Conservation (phyloP, 768 basidiomycete genomes). For the Cystobasidium onofrii region DNA sequence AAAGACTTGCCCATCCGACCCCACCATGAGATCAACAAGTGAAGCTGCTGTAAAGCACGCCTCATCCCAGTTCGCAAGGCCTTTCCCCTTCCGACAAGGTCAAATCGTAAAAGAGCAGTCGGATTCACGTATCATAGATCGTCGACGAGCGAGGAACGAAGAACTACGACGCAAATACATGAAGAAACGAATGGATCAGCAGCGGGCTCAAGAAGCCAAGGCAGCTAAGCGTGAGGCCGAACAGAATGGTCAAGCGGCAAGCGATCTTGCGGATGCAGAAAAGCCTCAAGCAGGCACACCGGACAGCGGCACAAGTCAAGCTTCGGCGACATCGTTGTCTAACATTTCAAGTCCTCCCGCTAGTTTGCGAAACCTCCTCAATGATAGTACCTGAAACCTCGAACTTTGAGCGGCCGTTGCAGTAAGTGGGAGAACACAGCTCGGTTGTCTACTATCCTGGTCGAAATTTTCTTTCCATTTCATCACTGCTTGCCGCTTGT, state of each 20-base stretch:
- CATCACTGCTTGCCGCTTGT: no score
- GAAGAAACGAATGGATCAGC: neutral
- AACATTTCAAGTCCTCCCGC: neutral
- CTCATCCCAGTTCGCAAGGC: neutral
- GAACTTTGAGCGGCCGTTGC: no score
- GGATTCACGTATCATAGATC: slow-evolving; percentile 14
- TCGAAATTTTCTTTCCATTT: no score
- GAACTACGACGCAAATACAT: slow-evolving; percentile 10
- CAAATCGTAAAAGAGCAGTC: neutral
- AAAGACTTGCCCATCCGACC: neutral
- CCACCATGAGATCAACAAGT: neutral
- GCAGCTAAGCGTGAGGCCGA: neutral
- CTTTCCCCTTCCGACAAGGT: neutral
- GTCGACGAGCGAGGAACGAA: slow-evolving; percentile 18
- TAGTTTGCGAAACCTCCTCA: neutral
- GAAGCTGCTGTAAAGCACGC: neutral
- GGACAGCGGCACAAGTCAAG: neutral
- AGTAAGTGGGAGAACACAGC: no score
- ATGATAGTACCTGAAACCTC: no score
- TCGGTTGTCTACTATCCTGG: no score
- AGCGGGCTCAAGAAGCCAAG: neutral
- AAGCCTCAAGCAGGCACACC: neutral
- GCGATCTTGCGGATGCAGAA: neutral
- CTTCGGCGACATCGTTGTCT: neutral
- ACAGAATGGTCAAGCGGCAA: neutral